Base-by-base conservation (phyloP, 2,329 filamentous ascomycete genomes). In the Calonectria pauciramosa region DNA sequence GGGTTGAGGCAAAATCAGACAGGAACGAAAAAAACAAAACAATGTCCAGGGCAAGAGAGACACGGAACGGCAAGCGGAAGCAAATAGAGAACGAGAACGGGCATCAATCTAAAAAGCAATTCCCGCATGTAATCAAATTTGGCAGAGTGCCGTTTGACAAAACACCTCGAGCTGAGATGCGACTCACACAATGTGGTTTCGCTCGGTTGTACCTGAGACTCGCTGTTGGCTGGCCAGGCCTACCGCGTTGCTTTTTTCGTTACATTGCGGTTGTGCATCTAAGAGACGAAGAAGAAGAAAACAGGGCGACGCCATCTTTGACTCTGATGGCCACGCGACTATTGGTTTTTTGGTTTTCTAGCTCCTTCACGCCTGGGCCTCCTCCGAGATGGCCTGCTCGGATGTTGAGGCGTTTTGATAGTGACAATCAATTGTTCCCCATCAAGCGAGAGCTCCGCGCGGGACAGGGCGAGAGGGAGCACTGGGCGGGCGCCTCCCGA, bases 221-320 rank as follows among this genome's bases (percentile, higher is more conserved):
- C 32, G 65, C 49, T 36, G 65, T 52, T 36, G 64, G 47, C 65
- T 28, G 18, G 54, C 20, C 54, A 26, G n/a, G 54, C 54, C 10
- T 59, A 32, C 54, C 32, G 54, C 34, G 20, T 70, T 70, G 68
- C 68, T 70, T 70, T 70, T 60, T 36, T 13, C 59, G 72, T 75
- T 79, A 76, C 76, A 73, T 72, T 59, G 59, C 71, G 68, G 68
- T 76, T 52, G 28, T 30, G 51, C 20, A 60, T 52, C 65, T 56
- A 72, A 79, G 76, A 76, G 76, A 79, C 73, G 9, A 20, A 67
- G 54, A 65, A 26, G 67, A 59, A 59, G 67, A 80, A 77, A 74
- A 69, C 76, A 65, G 9, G 23, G n/a, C 59, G 32, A 18, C 66
- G 63, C 63, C 65, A 56, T 68, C 47, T 26, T n/a, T 38, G 38